Conservation (phyloP, 306 rosid genomes). For the Myrica gale region DNA sequence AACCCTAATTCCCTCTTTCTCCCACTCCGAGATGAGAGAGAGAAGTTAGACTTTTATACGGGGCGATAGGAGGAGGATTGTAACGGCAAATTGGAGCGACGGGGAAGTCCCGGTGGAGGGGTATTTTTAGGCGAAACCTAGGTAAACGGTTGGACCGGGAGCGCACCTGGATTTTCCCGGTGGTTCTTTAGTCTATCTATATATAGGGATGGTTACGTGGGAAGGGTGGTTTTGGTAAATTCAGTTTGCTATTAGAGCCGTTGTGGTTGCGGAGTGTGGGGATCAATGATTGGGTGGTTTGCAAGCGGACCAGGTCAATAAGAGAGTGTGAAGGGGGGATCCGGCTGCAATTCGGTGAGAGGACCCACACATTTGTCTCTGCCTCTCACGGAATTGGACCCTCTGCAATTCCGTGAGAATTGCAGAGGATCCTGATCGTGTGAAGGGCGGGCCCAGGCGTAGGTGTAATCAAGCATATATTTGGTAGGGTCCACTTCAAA, state of each 20-base stretch:
- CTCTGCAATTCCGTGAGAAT: no score
- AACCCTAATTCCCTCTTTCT: slow-evolving; percentile 2
- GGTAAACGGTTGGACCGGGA: neutral
- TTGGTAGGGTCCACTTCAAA: neutral
- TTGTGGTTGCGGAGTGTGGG: neutral
- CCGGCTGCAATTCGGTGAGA: no score
- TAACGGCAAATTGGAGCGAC: slow-evolving; percentile 35
- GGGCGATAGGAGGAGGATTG: neutral
- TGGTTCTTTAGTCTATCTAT: neutral
- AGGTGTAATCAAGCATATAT: slow-evolving; percentile 1
- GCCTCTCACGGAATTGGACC: no score
- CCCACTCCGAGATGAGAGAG: neutral
- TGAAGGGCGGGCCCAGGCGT: slow-evolving; percentile 2
- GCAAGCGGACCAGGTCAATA: neutral
- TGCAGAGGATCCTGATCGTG: no score
- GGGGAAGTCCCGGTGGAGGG: slow-evolving; percentile 28
- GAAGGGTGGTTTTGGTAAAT: neutral
- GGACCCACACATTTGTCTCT: no score
- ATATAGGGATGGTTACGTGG: neutral
- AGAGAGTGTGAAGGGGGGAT: neutral
- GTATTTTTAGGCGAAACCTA: neutral
- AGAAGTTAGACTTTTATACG: neutral
- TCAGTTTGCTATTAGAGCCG: neutral
- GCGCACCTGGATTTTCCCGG: neutral
- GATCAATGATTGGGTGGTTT: slow-evolving; percentile 2